Percentiles rank a stretch among this genome's conserved stretches.
Conservation (phyloP, 2,329 filamentous ascomycete genomes). For the Talaromyces sp. region DNA sequence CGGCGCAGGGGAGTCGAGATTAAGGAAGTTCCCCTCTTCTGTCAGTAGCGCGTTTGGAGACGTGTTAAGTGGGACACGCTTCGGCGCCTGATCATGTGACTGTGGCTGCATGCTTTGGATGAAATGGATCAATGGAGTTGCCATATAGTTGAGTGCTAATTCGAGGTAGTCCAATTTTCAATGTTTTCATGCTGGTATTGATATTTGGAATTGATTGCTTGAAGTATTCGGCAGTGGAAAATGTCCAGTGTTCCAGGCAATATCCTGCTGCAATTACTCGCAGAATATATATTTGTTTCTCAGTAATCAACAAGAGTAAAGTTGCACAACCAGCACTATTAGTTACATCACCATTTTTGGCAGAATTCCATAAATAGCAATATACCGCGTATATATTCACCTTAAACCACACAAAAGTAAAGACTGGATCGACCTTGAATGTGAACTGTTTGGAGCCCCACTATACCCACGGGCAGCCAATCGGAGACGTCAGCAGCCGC, state of each 20-base stretch:
- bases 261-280: too few relatives aligned
- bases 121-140: not conserved
- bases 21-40: not conserved
- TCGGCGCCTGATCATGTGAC: slow-evolving; percentile 12
- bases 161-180: not conserved
- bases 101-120: not conserved
- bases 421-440: not conserved
- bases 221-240: too few relatives aligned
- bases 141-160: not conserved
- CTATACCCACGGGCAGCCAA: not conserved
- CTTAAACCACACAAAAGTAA: not conserved
- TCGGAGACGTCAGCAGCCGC: not conserved
- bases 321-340: too few relatives aligned
- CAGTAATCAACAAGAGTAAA: too few relatives aligned
- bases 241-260: not conserved
- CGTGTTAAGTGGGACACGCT: slow-evolving; percentile 13
- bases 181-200: not conserved
- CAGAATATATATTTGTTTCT: too few relatives aligned
- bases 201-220: not conserved
- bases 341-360: not conserved
- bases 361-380: not conserved
- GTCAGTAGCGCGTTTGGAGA: slow-evolving; percentile 17
- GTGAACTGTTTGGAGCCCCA: not conserved
- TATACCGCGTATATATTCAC: too few relatives aligned
- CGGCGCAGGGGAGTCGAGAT: not conserved